These are phyloP conservation scores for Ganoderma sinense DNA, from an alignment of 1,284 basidiomycete species.

Conservation along the genomic window DNA sequence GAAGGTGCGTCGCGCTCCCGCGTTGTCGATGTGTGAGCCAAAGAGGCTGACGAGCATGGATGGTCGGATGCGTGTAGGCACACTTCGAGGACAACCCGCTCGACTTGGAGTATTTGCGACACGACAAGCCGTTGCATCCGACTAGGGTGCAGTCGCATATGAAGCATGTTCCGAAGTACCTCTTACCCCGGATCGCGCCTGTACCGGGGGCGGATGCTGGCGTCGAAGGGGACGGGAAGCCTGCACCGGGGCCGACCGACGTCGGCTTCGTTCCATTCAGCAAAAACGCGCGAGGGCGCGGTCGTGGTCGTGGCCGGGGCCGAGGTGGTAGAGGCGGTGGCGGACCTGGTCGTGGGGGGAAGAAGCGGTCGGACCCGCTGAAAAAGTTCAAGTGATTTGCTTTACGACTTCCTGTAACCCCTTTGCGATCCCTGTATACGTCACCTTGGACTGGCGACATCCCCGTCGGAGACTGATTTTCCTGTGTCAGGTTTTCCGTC, in stretches of 20 bases:
- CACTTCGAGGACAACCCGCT: constrained; percentile 98
- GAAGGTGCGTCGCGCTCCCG: constrained; percentile 67
- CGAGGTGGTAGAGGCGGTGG: constrained; percentile 42
- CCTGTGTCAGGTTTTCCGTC: too few species aligned
- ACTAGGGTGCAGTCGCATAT: constrained; percentile 91
- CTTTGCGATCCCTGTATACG: too few species aligned
- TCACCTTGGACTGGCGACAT: too few species aligned
- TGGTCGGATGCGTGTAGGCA: constrained; percentile 58
- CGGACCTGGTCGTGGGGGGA: constrained; percentile 54
- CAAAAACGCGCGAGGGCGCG: constrained; percentile 57
- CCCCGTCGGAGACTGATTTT: too few species aligned
- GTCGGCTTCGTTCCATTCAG: constrained; percentile 76
- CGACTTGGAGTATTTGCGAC: constrained; percentile 92
- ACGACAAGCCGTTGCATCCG: constrained; percentile 94
- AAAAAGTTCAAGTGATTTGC: constrained; percentile 67
- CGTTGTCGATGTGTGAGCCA: neutral
- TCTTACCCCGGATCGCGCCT: constrained; percentile 84
- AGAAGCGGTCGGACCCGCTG: constrained; percentile 78
- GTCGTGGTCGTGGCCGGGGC: constrained; percentile 58
- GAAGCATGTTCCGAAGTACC: constrained; percentile 95
- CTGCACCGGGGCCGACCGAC: constrained; percentile 33
- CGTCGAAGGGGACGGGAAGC: constrained; percentile 33
- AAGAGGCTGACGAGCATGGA: neutral
- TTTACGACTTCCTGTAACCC: too few species aligned
- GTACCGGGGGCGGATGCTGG: constrained; percentile 48